phyloP scores from a whole-genome alignment of 2,329 filamentous ascomycete species.

The Aspergillus luchuensis region DNA sequence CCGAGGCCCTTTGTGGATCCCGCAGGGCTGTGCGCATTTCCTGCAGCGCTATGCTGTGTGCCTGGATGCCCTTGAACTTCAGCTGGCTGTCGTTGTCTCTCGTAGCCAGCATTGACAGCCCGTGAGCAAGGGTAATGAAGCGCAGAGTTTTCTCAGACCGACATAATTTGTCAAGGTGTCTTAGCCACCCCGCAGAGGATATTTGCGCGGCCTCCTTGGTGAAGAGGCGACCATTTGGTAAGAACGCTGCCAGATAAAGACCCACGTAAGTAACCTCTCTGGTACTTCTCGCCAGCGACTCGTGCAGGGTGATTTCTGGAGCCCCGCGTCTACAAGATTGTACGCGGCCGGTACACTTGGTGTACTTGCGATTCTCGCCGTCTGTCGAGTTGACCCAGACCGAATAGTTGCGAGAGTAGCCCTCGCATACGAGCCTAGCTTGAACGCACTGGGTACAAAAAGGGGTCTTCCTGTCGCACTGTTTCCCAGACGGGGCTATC shows the following conservation, averaged over 20 bases:
- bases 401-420: neutral
- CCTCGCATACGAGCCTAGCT: conserved; percentile 7
- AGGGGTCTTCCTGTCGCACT: conserved; percentile 5
- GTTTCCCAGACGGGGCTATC: neutral
- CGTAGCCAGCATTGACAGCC: conserved; percentile 6
- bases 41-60: conserved; percentile 4
- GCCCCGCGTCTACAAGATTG: neutral
- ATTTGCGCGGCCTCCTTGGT: neutral
- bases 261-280: neutral
- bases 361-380: neutral
- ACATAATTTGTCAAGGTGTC: conserved; percentile 4
- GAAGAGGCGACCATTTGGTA: conserved; percentile 8
- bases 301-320: neutral
- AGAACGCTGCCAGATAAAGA: conserved; percentile 3
- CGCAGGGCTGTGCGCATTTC: conserved; percentile 5
- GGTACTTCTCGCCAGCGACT: neutral
- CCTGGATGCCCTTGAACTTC: conserved; percentile 5
- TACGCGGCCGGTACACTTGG: too few relatives aligned
- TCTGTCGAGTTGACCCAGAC: conserved; percentile 6
- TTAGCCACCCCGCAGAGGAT: conserved; percentile 5
- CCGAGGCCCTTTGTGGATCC: conserved; percentile 2
- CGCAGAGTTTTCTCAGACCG: neutral
- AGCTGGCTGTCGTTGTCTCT: conserved; percentile 2
- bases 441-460: conserved; percentile 2
- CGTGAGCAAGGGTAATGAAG: conserved; percentile 1